Evolutionary conservation across 352 stramenopile genomes (phyloP).

Genomic region (Pseudoperonospora humuli): DNA sequence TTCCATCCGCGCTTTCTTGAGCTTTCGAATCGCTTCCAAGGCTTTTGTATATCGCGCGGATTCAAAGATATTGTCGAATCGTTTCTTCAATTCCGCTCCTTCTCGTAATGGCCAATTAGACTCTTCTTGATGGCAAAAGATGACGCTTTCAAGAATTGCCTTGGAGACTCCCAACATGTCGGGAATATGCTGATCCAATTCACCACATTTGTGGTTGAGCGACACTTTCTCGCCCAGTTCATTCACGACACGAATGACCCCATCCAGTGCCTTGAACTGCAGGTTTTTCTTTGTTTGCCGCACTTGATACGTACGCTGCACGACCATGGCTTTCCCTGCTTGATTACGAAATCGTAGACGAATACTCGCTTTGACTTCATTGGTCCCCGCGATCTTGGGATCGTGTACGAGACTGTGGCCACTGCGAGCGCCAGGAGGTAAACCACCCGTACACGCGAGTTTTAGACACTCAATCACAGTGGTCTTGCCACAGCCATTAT

Average conservation of each 20-base stretch:
- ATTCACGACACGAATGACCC: conserved; percentile 88
- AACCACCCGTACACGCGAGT: conserved; percentile 90
- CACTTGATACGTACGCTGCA: conserved; percentile 93
- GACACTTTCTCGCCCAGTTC: conserved; percentile 87
- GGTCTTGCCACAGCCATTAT: conserved; percentile 98
- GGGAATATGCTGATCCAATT: conserved; percentile 92
- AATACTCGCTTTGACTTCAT: conserved; percentile 89
- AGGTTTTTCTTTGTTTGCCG: conserved; percentile 87
- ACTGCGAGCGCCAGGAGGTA: conserved; percentile 86
- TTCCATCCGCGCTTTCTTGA: conserved; percentile 77
- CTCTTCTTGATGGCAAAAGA: conserved; percentile 99
- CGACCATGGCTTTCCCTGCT: conserved; percentile 83
- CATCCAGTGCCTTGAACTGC: conserved; percentile 96
- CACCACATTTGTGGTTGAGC: conserved; percentile 92
- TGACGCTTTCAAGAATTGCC: conserved; percentile 97
- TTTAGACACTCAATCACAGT: conserved; percentile 99
- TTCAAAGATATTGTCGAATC: conserved; percentile 99
- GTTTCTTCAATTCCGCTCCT: conserved; percentile 96
- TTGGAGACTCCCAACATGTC: conserved; percentile 94
- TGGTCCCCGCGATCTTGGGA: conserved; percentile 85
- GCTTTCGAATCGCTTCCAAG: conserved; percentile 93
- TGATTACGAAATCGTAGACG: conserved; percentile 91
- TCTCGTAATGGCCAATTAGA: conserved; percentile 96
- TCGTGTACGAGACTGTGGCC: conserved; percentile 96
- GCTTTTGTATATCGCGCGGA: conserved; percentile 97